phyloP scores from a whole-genome alignment of 176 grass and related monocot genomes.

The Carex pumila region DNA sequence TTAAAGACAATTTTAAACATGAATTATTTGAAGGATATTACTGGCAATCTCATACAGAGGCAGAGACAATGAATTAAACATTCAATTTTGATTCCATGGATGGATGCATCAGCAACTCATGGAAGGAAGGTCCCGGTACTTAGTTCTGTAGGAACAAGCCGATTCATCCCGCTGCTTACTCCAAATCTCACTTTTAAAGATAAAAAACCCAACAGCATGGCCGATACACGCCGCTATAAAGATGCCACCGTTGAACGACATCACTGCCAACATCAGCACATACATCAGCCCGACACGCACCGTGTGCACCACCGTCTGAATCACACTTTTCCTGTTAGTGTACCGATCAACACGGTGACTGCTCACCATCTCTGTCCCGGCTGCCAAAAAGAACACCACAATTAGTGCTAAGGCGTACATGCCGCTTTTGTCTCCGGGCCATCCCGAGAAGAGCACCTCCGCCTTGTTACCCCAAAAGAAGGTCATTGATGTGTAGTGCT shows the following conservation, averaged over 20 bases:
- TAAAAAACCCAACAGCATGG: constrained; percentile 11
- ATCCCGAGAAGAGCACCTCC: constrained; percentile 16
- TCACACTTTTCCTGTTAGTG: background rate
- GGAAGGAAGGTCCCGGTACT: background rate
- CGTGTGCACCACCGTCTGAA: constrained; percentile 1
- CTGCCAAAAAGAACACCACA: background rate
- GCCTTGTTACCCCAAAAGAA: constrained; percentile 22
- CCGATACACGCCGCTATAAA: constrained; percentile 10
- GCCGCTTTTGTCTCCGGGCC: background rate
- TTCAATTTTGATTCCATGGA: background rate
- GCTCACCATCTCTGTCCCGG: background rate
- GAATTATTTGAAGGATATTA: background rate
- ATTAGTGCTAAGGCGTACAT: constrained; percentile 11
- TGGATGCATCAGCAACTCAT: constrained; percentile 9
- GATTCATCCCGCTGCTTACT: background rate
- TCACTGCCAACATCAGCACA: constrained; percentile 25
- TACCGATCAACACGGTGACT: background rate
- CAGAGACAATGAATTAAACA: too few species aligned
- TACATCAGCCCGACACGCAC: constrained; percentile 15
- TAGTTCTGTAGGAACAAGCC: background rate
- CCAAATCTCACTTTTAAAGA: background rate
- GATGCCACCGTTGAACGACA: constrained; percentile 29
- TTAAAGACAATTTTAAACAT: too few species aligned
- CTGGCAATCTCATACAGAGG: background rate
- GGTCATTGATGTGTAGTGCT: constrained; percentile 24